A percentile compares a stretch with the other conserved stretches of the same genome.
These are phyloP conservation scores for Herpetomonas muscarum DNA, from an alignment of 208 protist species.

Conservation along the genomic window DNA sequence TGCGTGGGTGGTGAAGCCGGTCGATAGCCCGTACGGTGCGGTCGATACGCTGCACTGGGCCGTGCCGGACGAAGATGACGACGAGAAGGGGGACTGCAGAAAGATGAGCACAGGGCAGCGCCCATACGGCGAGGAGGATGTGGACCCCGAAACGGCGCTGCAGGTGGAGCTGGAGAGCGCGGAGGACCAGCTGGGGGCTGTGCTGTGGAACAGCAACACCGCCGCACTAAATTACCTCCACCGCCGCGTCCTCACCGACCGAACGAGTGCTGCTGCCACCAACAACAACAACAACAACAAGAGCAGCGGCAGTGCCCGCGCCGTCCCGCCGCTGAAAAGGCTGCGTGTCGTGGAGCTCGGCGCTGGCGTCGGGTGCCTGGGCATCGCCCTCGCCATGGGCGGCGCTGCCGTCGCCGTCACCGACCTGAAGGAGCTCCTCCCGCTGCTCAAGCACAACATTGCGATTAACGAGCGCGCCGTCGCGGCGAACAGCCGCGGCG, in stretches of 20 bases:
- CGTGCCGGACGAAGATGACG: conserved; percentile 29
- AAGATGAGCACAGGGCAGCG: not conserved
- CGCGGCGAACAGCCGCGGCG: conserved; percentile 22
- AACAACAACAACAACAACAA: not conserved
- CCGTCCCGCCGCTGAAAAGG: conserved; percentile 5
- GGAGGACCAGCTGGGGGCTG: conserved; percentile 82
- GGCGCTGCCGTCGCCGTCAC: conserved; percentile 65
- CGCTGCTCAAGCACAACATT: conserved; percentile 79
- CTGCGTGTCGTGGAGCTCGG: conserved; percentile 69
- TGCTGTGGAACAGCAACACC: conserved; percentile 89
- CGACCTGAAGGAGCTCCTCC: conserved; percentile 83
- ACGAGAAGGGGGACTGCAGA: conserved; percentile 1
- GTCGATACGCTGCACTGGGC: conserved; percentile 83
- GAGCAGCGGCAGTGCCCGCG: not conserved
- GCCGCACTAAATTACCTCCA: conserved; percentile 66
- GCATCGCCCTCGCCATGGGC: conserved; percentile 82
- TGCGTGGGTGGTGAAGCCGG: conserved; percentile 60
- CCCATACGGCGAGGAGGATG: conserved; percentile 5
- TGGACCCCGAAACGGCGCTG: conserved; percentile 14
- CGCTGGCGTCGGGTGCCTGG: conserved; percentile 82
- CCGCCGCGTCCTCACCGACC: conserved; percentile 33
- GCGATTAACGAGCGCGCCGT: conserved; percentile 45
- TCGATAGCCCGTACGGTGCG: conserved; percentile 67
- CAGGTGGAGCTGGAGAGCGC: conserved; percentile 60
- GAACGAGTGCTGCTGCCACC: not conserved